Conservation (phyloP, 1,284 basidiomycete species). For the Somion occarium region DNA sequence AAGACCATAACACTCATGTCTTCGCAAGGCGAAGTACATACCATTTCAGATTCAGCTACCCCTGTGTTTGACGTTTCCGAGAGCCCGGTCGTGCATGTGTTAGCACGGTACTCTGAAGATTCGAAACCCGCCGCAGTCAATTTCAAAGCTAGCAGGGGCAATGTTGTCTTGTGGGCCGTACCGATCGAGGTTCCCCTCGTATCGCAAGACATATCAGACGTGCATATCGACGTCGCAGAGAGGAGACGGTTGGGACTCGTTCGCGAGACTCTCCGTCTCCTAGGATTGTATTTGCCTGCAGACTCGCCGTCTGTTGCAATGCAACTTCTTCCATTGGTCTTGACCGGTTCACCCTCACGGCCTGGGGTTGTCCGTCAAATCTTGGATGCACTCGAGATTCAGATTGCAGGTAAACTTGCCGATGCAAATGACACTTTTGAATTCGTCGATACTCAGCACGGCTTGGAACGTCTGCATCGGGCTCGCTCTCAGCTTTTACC, state of each 20-base stretch:
- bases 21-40: constrained; percentile 33
- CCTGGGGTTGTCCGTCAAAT: constrained; percentile 33
- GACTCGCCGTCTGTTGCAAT: constrained; percentile 14
- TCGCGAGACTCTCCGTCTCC: constrained; percentile 35
- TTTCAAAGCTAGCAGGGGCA: constrained; percentile 50
- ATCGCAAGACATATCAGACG: constrained; percentile 25
- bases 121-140: constrained; percentile 41
- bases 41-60: constrained; percentile 29
- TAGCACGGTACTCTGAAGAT: constrained; percentile 30
- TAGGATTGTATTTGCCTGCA: constrained; percentile 45
- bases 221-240: constrained; percentile 33
- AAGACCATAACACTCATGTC: constrained; percentile 1
- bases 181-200: constrained; percentile 36
- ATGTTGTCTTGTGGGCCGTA: constrained; percentile 54
- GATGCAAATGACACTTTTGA: constrained; percentile 67
- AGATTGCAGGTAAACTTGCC: constrained; percentile 33
- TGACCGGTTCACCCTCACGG: constrained; percentile 36
- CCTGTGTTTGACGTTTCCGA: constrained; percentile 26
- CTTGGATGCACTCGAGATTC: constrained; percentile 31
- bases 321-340: constrained; percentile 49
- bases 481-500: constrained; percentile 20
- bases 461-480: constrained; percentile 30
- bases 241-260: constrained; percentile 35
- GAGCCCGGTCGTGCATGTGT: constrained; percentile 22
- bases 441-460: constrained; percentile 42